Conservation (phyloP, 2,329 filamentous ascomycete genomes). For the Verticillium tricorpus region DNA sequence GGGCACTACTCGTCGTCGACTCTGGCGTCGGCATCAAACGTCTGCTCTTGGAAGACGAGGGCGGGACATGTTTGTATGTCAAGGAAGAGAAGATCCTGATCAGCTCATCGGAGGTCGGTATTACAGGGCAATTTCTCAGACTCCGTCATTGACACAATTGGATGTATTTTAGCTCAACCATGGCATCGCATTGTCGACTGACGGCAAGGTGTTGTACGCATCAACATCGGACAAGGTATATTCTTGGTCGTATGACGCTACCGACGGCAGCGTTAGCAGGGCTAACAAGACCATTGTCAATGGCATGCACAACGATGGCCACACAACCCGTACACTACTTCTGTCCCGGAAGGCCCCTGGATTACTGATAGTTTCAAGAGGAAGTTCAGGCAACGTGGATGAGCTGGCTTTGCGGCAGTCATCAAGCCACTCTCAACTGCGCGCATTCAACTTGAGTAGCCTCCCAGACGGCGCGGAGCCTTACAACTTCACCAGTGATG, state of each 20-base stretch:
- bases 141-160: not conserved
- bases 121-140: not conserved
- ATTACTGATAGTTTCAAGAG: slow-evolving; percentile 57
- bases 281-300: slow-evolving; percentile 43
- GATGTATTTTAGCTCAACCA: slow-evolving; percentile 37
- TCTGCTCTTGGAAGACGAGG: slow-evolving; percentile 34
- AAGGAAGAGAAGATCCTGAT: slow-evolving; percentile 15
- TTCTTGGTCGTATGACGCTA: slow-evolving; percentile 56
- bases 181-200: slow-evolving; percentile 30
- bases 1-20: slow-evolving; percentile 42
- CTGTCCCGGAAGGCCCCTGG: slow-evolving; percentile 46
- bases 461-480: slow-evolving; percentile 1
- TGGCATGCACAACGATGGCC: slow-evolving; percentile 52
- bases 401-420: slow-evolving; percentile 37
- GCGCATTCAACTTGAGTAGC: slow-evolving; percentile 34
- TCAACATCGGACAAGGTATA: slow-evolving; percentile 50
- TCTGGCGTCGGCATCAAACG: slow-evolving; percentile 33
- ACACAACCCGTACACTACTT: slow-evolving; percentile 59
- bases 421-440: slow-evolving; percentile 57
- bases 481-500: slow-evolving; percentile 39
- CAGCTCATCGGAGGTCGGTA: slow-evolving; percentile 1
- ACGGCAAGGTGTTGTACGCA: slow-evolving; percentile 40
- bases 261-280: slow-evolving; percentile 34
- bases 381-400: slow-evolving; percentile 57
- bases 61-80: slow-evolving; percentile 33